Conservation (phyloP, 768 basidiomycete genomes). For the Gymnopilus dilepis region DNA sequence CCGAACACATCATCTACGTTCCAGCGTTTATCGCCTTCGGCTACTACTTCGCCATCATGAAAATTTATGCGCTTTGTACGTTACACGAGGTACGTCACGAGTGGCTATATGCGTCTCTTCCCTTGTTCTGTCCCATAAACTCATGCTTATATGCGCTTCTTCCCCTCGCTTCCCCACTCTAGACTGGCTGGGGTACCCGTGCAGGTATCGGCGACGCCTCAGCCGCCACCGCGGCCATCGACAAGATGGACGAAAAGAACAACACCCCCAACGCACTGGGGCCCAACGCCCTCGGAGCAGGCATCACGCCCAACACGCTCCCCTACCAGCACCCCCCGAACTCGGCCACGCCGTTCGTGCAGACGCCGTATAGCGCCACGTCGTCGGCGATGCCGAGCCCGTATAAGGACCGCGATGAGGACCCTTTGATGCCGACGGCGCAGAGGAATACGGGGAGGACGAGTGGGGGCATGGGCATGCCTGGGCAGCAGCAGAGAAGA, state of each 20-base stretch:
- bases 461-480: slow-evolving; percentile 20
- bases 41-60: slow-evolving; percentile 96
- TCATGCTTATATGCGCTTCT: not conserved
- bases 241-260: slow-evolving; percentile 39
- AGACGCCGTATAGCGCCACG: not conserved
- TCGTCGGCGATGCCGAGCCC: slow-evolving; percentile 27
- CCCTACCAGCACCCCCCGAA: slow-evolving; percentile 19
- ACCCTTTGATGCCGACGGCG: slow-evolving; percentile 29
- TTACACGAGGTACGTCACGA: slow-evolving; percentile 75
- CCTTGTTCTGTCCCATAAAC: not conserved
- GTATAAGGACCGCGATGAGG: slow-evolving; percentile 21
- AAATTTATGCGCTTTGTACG: slow-evolving; percentile 88
- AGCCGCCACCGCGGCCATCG: slow-evolving; percentile 71
- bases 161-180: slow-evolving; percentile 9
- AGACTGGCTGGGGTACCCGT: slow-evolving; percentile 97
- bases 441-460: slow-evolving; percentile 22
- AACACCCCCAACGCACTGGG: slow-evolving; percentile 23
- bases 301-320: not conserved
- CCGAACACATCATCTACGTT: slow-evolving; percentile 78
- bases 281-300: not conserved
- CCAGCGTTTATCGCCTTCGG: slow-evolving; percentile 90
- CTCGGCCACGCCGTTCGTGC: slow-evolving; percentile 22
- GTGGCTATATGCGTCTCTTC: slow-evolving; percentile 8
- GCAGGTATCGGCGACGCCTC: slow-evolving; percentile 88
- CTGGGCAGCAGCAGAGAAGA: slow-evolving; percentile 30